Evolutionary conservation across 345 rosid species (phyloP).

Genomic region (Raphanus sativus): DNA sequence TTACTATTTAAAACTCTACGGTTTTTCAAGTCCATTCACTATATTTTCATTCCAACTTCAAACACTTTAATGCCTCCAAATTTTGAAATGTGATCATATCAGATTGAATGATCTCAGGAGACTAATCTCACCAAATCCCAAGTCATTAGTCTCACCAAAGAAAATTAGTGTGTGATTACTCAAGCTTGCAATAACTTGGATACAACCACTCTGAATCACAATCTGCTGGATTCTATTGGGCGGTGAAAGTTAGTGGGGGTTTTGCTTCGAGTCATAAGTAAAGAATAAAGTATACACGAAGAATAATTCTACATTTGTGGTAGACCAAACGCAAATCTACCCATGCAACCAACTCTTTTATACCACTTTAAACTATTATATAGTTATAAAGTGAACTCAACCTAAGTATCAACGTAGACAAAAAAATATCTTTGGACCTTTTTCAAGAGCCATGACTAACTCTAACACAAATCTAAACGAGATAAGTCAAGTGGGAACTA

Average conservation of each 20-base stretch:
- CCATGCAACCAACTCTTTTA: constrained; percentile 6
- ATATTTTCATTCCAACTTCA: constrained; percentile 7
- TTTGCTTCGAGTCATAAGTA: constrained; percentile 35
- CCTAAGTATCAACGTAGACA: background rate
- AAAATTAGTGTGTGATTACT: constrained; percentile 20
- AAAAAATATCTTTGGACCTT: background rate
- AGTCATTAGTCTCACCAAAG: constrained; percentile 31
- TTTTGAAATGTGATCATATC: constrained; percentile 1
- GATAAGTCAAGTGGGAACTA: constrained; percentile 22
- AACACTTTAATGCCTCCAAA: constrained; percentile 23
- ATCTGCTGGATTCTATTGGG: constrained; percentile 35
- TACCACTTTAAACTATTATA: background rate
- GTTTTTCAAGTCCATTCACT: background rate
- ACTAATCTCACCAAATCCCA: constrained; percentile 30
- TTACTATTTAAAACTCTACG: constrained; percentile 3
- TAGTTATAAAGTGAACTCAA: background rate
- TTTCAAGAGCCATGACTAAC: constrained; percentile 17
- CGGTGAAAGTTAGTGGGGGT: constrained; percentile 39
- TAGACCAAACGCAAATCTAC: constrained; percentile 34
- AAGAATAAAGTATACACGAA: constrained; percentile 35
- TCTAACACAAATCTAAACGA: background rate
- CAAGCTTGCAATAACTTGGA: constrained; percentile 35
- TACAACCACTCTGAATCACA: constrained; percentile 29
- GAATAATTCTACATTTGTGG: constrained; percentile 37
- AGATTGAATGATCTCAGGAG: constrained; percentile 8